phyloP scores from a whole-genome alignment of 495 filamentous ascomycete genomes.

The Tuber aestivum region DNA sequence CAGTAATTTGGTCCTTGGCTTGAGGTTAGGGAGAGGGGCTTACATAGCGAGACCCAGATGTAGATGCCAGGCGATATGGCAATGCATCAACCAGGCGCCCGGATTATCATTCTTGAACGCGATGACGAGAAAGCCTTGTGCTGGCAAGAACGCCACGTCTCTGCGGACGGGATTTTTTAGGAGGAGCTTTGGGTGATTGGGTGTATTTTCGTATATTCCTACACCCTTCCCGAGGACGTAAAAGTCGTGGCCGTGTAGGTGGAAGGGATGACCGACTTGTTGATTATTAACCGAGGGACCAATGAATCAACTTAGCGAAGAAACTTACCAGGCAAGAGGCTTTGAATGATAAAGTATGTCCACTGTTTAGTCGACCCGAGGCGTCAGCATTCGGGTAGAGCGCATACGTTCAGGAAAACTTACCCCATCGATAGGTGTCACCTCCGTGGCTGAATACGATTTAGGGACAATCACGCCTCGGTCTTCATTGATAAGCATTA shows the following conservation, averaged over 20 bases:
- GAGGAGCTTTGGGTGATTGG: conserved; percentile 38
- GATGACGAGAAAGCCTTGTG: conserved; percentile 49
- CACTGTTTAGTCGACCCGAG: conserved; percentile 33
- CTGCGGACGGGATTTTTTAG: conserved; percentile 52
- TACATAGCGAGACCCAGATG: not conserved
- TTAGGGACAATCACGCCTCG: too few species aligned
- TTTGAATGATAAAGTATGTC: conserved; percentile 50
- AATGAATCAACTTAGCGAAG: too few species aligned
- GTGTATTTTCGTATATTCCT: conserved; percentile 38
- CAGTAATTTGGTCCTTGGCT: not conserved
- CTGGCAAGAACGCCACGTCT: conserved; percentile 55
- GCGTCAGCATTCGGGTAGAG: too few species aligned
- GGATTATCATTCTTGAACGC: conserved; percentile 57
- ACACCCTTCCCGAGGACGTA: conserved; percentile 49
- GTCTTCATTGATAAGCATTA: too few species aligned
- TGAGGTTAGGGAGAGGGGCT: not conserved
- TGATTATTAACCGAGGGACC: not conserved
- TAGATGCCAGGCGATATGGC: conserved; percentile 54
- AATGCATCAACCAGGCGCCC: conserved; percentile 47
- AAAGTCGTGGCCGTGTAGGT: conserved; percentile 59
- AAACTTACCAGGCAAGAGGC: not conserved
- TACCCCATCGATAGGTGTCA: too few species aligned
- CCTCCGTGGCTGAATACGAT: too few species aligned
- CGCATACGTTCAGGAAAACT: too few species aligned
- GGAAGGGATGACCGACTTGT: conserved; percentile 47